Evolutionary conservation across 164 flowering plant species (phyloP).

Genomic region (Liquidambar formosana): DNA sequence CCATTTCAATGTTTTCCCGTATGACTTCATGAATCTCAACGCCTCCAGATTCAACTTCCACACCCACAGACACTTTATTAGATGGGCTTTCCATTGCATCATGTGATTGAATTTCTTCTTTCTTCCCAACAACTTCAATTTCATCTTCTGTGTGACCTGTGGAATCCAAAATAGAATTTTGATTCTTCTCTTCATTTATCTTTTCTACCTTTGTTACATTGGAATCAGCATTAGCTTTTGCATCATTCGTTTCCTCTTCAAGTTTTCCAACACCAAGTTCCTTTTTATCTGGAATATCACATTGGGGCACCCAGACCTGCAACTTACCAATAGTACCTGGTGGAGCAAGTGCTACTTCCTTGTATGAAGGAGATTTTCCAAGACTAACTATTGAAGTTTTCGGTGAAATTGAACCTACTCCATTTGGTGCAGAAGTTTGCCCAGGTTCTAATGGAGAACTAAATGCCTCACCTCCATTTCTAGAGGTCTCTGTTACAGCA

Average conservation of each 20-base stretch:
- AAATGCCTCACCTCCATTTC: conserved; percentile 26
- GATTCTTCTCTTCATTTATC: conserved; percentile 22
- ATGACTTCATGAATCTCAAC: conserved; percentile 32
- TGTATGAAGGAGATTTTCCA: conserved; percentile 95
- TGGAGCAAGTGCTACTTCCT: conserved; percentile 96
- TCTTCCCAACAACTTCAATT: conserved; percentile 24
- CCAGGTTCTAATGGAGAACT: conserved; percentile 35
- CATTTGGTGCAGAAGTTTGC: conserved; percentile 32
- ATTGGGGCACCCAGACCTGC: conserved; percentile 42
- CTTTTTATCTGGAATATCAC: conserved; percentile 27
- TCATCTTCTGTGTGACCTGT: conserved; percentile 23
- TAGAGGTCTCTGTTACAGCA: conserved; percentile 29
- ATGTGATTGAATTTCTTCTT: conserved; percentile 29
- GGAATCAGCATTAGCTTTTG: conserved; percentile 18
- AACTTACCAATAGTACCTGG: conserved; percentile 78
- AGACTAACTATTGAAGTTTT: conserved; percentile 55
- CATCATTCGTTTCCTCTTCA: conserved; percentile 31
- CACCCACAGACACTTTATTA: conserved; percentile 18
- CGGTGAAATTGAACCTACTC: conserved; percentile 28
- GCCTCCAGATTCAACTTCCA: conserved; percentile 18
- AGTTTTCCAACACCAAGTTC: conserved; percentile 27
- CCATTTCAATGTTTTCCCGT: conserved; percentile 24
- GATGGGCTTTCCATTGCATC: conserved; percentile 23
- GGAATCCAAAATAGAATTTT: conserved; percentile 20
- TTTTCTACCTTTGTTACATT: conserved; percentile 3